Conservation (phyloP, 495 filamentous ascomycete species). For the Penicillium bialowiezense region DNA sequence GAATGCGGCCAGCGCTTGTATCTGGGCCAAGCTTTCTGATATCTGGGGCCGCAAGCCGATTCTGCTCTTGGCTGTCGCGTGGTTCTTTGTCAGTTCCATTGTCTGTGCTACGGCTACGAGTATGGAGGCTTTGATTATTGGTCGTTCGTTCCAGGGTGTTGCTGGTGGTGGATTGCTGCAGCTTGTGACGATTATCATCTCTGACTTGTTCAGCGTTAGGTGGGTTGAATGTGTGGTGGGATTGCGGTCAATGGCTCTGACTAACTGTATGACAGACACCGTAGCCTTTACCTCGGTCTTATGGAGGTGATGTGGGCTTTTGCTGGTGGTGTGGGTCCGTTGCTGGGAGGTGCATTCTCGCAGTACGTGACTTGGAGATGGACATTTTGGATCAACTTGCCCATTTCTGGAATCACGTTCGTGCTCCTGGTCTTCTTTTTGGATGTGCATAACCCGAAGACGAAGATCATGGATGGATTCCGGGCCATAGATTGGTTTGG, state of each 20-base stretch:
- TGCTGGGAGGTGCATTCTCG: conserved; percentile 68
- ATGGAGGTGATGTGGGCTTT: conserved; percentile 57
- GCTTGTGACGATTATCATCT: conserved; percentile 53
- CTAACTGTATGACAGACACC: conserved; percentile 26
- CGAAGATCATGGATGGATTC: conserved; percentile 57
- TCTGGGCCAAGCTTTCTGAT: conserved; percentile 58
- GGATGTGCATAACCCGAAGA: conserved; percentile 60
- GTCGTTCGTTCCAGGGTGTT: conserved; percentile 53
- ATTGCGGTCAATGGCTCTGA: background rate
- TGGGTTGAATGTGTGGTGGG: conserved; percentile 16
- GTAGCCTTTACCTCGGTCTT: conserved; percentile 53
- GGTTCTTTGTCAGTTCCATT: conserved; percentile 43
- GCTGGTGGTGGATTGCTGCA: conserved; percentile 54
- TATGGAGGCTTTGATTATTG: conserved; percentile 55
- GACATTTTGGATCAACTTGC: conserved; percentile 73
- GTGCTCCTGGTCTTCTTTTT: conserved; percentile 56
- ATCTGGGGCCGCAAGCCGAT: conserved; percentile 62
- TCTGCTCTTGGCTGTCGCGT: conserved; percentile 42
- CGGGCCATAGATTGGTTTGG: conserved; percentile 78
- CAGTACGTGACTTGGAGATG: conserved; percentile 63
- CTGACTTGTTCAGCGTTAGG: conserved; percentile 58
- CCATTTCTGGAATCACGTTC: conserved; percentile 54
- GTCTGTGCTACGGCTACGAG: conserved; percentile 46
- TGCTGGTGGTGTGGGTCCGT: conserved; percentile 58
- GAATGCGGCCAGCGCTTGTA: conserved; percentile 49